A percentile compares a stretch with the other conserved stretches of the same genome.
Conservation (phyloP, 1,284 basidiomycete genomes). For the Leccinum griseonigrum region DNA sequence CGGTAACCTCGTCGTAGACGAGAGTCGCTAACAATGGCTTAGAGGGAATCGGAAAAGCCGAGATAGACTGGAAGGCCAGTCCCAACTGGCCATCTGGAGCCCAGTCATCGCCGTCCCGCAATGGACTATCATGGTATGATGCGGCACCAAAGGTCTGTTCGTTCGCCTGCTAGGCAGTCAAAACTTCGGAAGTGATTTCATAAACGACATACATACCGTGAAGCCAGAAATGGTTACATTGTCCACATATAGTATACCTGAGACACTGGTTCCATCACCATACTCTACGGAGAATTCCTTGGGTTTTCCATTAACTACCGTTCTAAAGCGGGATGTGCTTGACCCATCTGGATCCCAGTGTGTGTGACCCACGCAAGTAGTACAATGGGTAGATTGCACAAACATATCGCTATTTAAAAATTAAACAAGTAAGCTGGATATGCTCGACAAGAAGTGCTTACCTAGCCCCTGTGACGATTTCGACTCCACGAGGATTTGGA, state of each 20-base stretch:
- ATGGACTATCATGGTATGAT: neutral
- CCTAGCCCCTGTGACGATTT: neutral
- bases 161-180: neutral
- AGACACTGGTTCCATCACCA: neutral
- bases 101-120: neutral
- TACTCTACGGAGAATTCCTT: neutral
- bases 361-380: neutral
- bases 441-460: neutral
- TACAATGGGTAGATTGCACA: neutral
- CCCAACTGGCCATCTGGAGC: neutral
- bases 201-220: neutral
- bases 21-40: neutral
- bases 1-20: neutral
- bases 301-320: too few relatives aligned
- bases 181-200: neutral
- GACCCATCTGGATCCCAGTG: neutral
- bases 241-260: neutral
- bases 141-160: neutral
- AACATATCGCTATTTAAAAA: neutral
- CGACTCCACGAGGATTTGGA: neutral
- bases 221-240: neutral
- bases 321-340: neutral
- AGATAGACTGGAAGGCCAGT: neutral
- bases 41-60: neutral
- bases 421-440: neutral